Base-by-base conservation (phyloP, 495 filamentous ascomycete genomes). In the Acidomyces sp. region DNA sequence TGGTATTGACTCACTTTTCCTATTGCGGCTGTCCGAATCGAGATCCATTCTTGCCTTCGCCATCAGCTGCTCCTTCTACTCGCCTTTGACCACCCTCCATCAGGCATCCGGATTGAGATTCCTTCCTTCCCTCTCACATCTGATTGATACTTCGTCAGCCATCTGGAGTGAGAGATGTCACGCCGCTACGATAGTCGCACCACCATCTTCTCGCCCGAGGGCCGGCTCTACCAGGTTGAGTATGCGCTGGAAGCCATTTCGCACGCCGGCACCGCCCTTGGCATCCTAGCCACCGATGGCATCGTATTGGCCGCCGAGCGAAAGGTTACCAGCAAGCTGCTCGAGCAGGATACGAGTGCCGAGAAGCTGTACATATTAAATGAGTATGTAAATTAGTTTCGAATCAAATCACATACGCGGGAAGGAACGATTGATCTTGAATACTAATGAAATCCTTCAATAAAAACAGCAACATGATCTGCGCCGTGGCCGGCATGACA, bases 391-490 rank as follows among this genome's bases (percentile, higher is more conserved):
- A 21, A n/a, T n/a, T n/a, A n/a, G n/a, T n/a, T n/a, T n/a, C n/a
- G n/a, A n/a, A n/a, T n/a, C 13, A 18, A 25, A 6, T 32, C 41
- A 17, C 25, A 21, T 34, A n/a, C 24, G 15, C 15, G 25, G n/a
- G 6, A 4, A 18, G 22, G 31, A 16, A 34, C 4, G 11, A 11
- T 32, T 26, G 15, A 16, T n/a, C n/a, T 18, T 17, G 13, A n/a
- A 4, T 17, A 20, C 21, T 41, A n/a, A 36, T 34, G 16, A 6
- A 29, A 23, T 28, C 3, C 35, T 20, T 18, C n/a, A n/a, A n/a
- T n/a, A n/a, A n/a, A n/a, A n/a, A n/a, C 32, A 97, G 90, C 68
- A 97, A 97, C 69, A 96, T 96, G 92, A 96, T 97, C 61, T 95
- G 88, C 68, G 90, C 90, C 41, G 90, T 97, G 40, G 90, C 90